A percentile compares a stretch with the other conserved stretches of the same genome.
Conservation (phyloP, 768 basidiomycete genomes). For the Phaeolepiota aurea region DNA sequence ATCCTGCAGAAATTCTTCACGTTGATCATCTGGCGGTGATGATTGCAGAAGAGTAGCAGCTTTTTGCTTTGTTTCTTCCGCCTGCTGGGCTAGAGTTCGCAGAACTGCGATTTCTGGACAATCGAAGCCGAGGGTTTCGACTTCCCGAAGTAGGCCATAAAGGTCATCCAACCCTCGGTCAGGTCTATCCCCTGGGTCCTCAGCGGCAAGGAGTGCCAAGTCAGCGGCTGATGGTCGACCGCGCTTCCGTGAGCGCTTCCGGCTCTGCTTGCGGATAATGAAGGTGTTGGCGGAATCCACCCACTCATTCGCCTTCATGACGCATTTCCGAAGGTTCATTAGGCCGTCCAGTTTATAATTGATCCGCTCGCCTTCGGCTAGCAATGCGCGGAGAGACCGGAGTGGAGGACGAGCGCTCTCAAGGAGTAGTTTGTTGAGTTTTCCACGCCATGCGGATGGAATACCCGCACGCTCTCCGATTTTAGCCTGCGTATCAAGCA, state of each 20-base stretch:
- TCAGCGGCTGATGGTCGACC: conserved; percentile 42
- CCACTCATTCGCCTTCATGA: conserved; percentile 79
- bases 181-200: conserved; percentile 60
- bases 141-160: conserved; percentile 59
- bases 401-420: conserved; percentile 69
- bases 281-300: conserved; percentile 77
- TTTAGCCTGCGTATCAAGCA: conserved; percentile 56
- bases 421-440: conserved; percentile 55
- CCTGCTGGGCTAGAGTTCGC: conserved; percentile 44
- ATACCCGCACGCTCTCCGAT: conserved; percentile 65
- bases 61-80: conserved; percentile 54
- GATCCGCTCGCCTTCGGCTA: conserved; percentile 86
- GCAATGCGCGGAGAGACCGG: conserved; percentile 70
- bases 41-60: conserved; percentile 43
- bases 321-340: conserved; percentile 64
- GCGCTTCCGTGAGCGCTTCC: conserved; percentile 64
- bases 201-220: conserved; percentile 15
- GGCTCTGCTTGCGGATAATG: conserved; percentile 69
- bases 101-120: conserved; percentile 63
- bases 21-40: conserved; percentile 33
- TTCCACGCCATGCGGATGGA: conserved; percentile 68
- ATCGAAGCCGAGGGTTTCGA: conserved; percentile 78
- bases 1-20: conserved; percentile 50
- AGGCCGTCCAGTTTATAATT: conserved; percentile 69
- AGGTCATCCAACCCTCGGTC: conserved; percentile 69